Base-by-base conservation (phyloP, 2,329 filamentous ascomycete genomes). In the Sarocladium strictum region DNA sequence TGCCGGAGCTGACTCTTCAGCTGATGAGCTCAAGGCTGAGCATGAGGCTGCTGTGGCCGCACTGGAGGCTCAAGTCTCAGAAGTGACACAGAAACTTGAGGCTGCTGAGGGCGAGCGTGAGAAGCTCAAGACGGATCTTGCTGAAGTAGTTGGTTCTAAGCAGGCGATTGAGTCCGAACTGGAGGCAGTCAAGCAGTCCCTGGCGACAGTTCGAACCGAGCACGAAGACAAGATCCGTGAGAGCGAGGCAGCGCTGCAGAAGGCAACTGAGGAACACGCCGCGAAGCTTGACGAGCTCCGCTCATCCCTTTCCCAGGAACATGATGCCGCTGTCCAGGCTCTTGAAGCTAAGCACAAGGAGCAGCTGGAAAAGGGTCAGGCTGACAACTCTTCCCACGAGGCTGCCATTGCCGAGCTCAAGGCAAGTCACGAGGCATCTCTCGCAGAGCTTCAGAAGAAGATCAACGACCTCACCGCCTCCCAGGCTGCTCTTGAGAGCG, bases 311-410 rank as follows among this genome's bases (percentile, higher is more conserved):
- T 67, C 71, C 17, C 72, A 77, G 24, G 72, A 84, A 62, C 79
- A 84, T 59, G 65, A 74, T 45, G 66, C 74, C 40, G 63, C 66
- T 12, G 61, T 84, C 12, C 69, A 75, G 40, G 74, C 74, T 3
- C 66, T 85, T 45, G 76, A 83, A 63, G 67, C 72, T n/a, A 76
- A 78, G 58, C 78, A 84, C 59, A 71, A 74, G 29, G 72, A 74
- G 45, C 75, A 78, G 57, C 66, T 83, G 26, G 72, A 73, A 6
- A 72, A 76, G 60, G 75, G 71, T 54, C 70, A 74, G 60, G 62
- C 72, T 1, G 69, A 76, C 50, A 68, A 70, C 9, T 69, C 71
- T 12, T 74, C 73, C 2, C 75, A 80, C 27, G 75, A 81, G 56
- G 69, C 76, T 54, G 70, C 74, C 19, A 63, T 84, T 26, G 66